Conservation (phyloP, 2,329 filamentous ascomycete genomes). For the Colletotrichum destructivum region DNA sequence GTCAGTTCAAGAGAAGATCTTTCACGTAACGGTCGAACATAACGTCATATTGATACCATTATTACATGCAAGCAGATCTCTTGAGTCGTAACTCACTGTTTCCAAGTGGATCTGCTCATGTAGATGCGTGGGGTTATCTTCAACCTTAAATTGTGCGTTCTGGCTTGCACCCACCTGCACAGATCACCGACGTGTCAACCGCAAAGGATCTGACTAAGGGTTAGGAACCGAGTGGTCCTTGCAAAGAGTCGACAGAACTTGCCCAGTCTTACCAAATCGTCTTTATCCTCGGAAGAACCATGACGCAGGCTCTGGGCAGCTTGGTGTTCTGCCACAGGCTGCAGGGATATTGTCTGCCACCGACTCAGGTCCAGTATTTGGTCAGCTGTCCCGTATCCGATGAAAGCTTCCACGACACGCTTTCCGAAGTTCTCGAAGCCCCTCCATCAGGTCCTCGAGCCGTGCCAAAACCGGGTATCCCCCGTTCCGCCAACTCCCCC, state of each 20-base stretch:
- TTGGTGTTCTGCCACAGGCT: constrained; percentile 1
- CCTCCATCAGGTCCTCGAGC: constrained; percentile 14
- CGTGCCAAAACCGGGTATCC: constrained; percentile 26
- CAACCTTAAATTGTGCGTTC: constrained; percentile 25
- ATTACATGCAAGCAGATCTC: constrained; percentile 19
- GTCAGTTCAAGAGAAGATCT: constrained; percentile 7
- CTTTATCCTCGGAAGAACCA: constrained; percentile 24
- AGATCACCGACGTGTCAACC: constrained; percentile 25
- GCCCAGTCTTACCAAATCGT: not conserved
- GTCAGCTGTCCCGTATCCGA: constrained; percentile 25
- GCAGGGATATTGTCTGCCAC: constrained; percentile 28
- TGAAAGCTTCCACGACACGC: constrained; percentile 7
- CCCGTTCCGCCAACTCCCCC: constrained; percentile 17
- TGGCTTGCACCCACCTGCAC: constrained; percentile 2
- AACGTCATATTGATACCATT: constrained; percentile 24
- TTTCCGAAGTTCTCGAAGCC: constrained; percentile 36
- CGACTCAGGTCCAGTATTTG: constrained; percentile 27
- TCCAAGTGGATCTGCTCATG: constrained; percentile 13
- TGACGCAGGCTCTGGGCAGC: constrained; percentile 24
- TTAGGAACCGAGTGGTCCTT: constrained; percentile 11
- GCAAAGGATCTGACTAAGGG: constrained; percentile 18
- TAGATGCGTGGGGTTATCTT: constrained; percentile 14
- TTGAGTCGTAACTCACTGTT: constrained; percentile 22
- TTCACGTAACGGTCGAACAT: not conserved
- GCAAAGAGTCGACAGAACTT: constrained; percentile 5